Base-by-base conservation (phyloP, 805 yeast genomes). In the Candida bentonensis region DNA sequence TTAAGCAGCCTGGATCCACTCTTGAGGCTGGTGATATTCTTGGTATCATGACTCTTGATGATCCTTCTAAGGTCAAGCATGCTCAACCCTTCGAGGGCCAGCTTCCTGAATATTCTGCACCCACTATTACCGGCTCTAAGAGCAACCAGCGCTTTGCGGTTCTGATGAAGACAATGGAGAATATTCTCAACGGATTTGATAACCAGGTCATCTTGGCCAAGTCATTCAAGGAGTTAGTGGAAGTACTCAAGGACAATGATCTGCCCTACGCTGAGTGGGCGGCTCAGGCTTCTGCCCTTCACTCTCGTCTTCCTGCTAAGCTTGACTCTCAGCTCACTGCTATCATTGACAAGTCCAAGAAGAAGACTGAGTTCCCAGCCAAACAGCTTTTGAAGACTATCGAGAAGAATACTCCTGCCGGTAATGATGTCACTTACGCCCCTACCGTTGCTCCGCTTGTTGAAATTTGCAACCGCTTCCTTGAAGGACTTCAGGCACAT, bases 1-100 rank as follows among this genome's bases (percentile, higher is more conserved):
- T 92, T 60, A 89, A 92, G 65, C 98, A 92, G 68, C 97, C 98
- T 7, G 99, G 99, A 44, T 82, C 97, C n/a, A 86, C 94, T 22
- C 82, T 92, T 47, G 76, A 77, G 54, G 96, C 96, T 42, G 98
- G 98, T 67, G 98, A 92, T 59, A 89, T 94, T 49, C 75, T 92
- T 60, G 98, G 96, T 21, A 89, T 92, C 48, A 72, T 92, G 53
- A 80, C 96, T 15, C 70, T 92, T 46, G 99, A 94, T 59, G 98
- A 92, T 61, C 97, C 97, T 47, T 79, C 95, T 3, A 87, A 86
- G 67, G 98, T 92, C 44, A 89, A 89, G 64, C 98, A 88, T 57
- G 98, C 99, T 39, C 68, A 80, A 60, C 95, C 96, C 43, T 92
- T 76, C 56, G 95, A 87, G 62, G 96, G 96, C 42, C 86, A 94